These are phyloP conservation scores for Mrakia gelida DNA, from an alignment of 768 basidiomycete genomes.

Conservation along the genomic window DNA sequence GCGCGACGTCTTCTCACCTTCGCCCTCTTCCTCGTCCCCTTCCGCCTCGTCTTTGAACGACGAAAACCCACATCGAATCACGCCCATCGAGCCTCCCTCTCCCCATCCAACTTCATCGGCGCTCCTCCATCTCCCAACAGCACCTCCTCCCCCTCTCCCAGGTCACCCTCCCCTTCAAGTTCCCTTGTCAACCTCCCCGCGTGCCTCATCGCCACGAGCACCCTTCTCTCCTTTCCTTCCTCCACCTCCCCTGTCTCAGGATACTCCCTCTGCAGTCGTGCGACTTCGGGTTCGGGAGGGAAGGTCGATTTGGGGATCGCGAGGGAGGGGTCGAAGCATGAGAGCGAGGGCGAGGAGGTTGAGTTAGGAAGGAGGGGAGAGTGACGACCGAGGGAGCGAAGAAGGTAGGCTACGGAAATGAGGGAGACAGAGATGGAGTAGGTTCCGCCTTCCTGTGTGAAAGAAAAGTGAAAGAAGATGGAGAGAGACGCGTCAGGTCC, in stretches of 20 bases:
- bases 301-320: background rate
- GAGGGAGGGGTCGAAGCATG: slow-evolving; percentile 3
- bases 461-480: background rate
- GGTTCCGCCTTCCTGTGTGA: slow-evolving; percentile 49
- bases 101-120: background rate
- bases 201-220: background rate
- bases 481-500: background rate
- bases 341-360: too few species aligned
- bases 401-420: slow-evolving; percentile 56
- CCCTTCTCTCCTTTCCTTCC: background rate
- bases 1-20: too few species aligned
- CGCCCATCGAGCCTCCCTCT: background rate
- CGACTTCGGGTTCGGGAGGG: background rate
- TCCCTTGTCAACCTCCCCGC: background rate
- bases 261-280: background rate
- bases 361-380: background rate
- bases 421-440: slow-evolving; percentile 61
- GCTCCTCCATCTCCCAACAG: too few species aligned
- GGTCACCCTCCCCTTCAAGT: background rate
- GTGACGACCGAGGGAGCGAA: slow-evolving; percentile 53
- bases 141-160: background rate
- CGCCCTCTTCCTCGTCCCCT: too few species aligned
- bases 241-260: background rate
- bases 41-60: too few species aligned
- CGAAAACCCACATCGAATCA: too few species aligned